Evolutionary conservation across 108 stramenopile genomes (phyloP).

Genomic region (Aurantiochytrium sp.): DNA sequence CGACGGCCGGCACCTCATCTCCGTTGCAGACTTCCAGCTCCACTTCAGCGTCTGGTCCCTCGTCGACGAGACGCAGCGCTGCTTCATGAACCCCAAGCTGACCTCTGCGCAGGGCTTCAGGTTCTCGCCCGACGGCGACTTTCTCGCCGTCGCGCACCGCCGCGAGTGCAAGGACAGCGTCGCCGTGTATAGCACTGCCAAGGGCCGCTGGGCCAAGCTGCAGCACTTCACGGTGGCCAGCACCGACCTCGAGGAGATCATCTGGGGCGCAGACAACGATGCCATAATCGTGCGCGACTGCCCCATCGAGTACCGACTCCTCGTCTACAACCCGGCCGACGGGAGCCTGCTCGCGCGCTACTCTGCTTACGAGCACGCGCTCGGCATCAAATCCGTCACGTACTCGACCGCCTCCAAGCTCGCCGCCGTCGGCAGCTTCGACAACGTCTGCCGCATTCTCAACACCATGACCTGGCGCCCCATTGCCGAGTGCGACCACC

Average conservation of each 20-base stretch:
- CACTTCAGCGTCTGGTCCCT: neutral
- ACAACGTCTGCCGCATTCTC: neutral
- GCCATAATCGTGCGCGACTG: neutral
- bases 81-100: neutral
- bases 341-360: neutral
- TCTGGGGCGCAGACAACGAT: neutral
- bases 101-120: neutral
- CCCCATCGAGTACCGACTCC: neutral
- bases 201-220: slow-evolving; percentile 12
- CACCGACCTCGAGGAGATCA: neutral
- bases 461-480: neutral
- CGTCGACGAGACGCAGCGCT: neutral
- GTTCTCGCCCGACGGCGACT: neutral
- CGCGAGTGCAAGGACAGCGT: slow-evolving; percentile 21
- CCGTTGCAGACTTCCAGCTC: slow-evolving; percentile 26
- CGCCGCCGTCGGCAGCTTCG: slow-evolving; percentile 4
- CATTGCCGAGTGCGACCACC: neutral
- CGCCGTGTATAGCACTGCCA: neutral
- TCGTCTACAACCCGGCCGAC: neutral
- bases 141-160: neutral
- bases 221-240: neutral
- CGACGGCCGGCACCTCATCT: neutral
- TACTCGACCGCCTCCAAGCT: neutral
- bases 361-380: neutral
- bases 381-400: neutral